phyloP scores from a whole-genome alignment of 2,329 filamentous ascomycete species.

The Xylariaceae sp. region DNA sequence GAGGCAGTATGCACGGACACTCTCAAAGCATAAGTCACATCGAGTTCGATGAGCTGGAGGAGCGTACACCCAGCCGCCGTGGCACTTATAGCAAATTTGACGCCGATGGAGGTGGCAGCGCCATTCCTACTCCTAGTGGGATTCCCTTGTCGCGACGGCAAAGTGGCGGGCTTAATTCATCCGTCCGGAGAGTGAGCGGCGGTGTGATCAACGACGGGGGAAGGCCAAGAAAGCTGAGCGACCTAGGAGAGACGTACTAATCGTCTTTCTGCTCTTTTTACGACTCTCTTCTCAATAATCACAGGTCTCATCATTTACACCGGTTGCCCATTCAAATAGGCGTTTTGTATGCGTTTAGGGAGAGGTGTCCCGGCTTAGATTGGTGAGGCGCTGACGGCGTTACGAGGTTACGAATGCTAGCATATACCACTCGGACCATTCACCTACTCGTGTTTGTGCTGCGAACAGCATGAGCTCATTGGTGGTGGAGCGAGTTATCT shows the following conservation, averaged over 20 bases:
- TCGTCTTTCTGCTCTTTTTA: slow-evolving; percentile 24
- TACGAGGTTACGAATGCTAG: slow-evolving; percentile 39
- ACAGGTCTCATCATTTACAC: slow-evolving; percentile 27
- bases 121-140: slow-evolving; percentile 51
- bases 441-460: slow-evolving; percentile 19
- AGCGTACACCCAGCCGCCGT: slow-evolving; percentile 61
- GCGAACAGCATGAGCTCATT: slow-evolving; percentile 8
- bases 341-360: slow-evolving; percentile 26
- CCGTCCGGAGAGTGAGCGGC: slow-evolving; percentile 49
- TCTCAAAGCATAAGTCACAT: slow-evolving; percentile 63
- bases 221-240: slow-evolving; percentile 50
- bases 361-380: slow-evolving; percentile 28
- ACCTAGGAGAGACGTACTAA: slow-evolving; percentile 62
- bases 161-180: slow-evolving; percentile 46
- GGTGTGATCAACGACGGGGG: slow-evolving; percentile 35
- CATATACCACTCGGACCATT: slow-evolving; percentile 33
- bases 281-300: slow-evolving; percentile 34
- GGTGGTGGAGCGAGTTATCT: slow-evolving; percentile 27
- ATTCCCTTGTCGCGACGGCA: slow-evolving; percentile 58
- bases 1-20: slow-evolving; percentile 65
- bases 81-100: slow-evolving; percentile 60
- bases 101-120: slow-evolving; percentile 45
- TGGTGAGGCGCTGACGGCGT: slow-evolving; percentile 36
- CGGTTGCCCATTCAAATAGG: slow-evolving; percentile 20
- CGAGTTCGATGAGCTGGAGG: slow-evolving; percentile 58